Percentiles rank a stretch among this genome's conserved stretches.
phyloP scores from a whole-genome alignment of 805 yeast genomes.

The Scheffersomyces ergatensis region DNA sequence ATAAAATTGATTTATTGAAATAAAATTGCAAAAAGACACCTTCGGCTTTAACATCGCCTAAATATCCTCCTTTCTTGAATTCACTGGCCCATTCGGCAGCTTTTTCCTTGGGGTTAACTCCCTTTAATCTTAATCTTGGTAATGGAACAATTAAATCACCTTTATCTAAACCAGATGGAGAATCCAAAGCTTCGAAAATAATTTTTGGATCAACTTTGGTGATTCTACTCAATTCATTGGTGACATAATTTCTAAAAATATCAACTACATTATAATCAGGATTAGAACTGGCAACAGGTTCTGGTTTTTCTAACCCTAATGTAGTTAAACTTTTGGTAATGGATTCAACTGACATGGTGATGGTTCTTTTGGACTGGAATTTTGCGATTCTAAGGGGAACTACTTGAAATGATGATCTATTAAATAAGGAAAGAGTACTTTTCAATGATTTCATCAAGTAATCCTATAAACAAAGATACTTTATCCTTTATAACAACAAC shows the following conservation, averaged over 20 bases:
- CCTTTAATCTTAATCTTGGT: slow-evolving; percentile 79
- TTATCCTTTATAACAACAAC: too few species aligned
- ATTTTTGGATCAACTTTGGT: slow-evolving; percentile 68
- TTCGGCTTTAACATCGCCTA: slow-evolving; percentile 71
- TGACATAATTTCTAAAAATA: slow-evolving; percentile 83
- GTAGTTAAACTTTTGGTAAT: slow-evolving; percentile 32
- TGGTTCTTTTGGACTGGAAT: too few species aligned
- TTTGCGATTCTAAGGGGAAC: too few species aligned
- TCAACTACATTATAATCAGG: slow-evolving; percentile 84
- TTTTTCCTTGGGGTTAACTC: slow-evolving; percentile 71
- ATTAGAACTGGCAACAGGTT: slow-evolving; percentile 49
- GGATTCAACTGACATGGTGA: too few species aligned
- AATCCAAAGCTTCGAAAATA: slow-evolving; percentile 83
- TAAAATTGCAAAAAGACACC: slow-evolving; percentile 92
- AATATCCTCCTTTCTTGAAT: slow-evolving; percentile 70
- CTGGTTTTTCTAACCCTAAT: slow-evolving; percentile 43
- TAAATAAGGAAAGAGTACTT: too few species aligned
- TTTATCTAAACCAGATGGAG: slow-evolving; percentile 80
- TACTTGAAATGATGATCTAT: too few species aligned
- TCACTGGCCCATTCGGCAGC: slow-evolving; percentile 69
- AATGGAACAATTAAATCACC: slow-evolving; percentile 93
- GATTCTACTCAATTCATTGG: slow-evolving; percentile 70
- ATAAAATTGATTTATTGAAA: slow-evolving; percentile 65
- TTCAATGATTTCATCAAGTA: too few species aligned
- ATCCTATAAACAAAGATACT: too few species aligned